These are phyloP conservation scores for Yarrowia bubula DNA, from an alignment of 805 yeast genomes.

Conservation along the genomic window DNA sequence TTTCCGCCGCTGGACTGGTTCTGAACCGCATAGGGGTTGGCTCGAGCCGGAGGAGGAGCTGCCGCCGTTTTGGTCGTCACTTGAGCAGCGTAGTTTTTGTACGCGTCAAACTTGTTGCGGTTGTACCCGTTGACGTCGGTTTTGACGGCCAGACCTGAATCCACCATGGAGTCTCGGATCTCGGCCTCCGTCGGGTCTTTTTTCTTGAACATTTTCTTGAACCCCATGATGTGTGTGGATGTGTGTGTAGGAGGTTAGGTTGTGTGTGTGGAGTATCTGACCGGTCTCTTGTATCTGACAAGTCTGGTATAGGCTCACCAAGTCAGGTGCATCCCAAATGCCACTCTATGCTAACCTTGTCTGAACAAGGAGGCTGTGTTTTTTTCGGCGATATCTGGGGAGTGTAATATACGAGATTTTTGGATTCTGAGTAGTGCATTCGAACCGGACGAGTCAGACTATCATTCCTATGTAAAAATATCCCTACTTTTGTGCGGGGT, in stretches of 20 bases:
- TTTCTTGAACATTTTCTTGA: slow-evolving; percentile 23
- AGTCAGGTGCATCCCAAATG: too few relatives aligned
- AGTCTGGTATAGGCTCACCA: too few relatives aligned
- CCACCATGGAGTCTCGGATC: slow-evolving; percentile 14
- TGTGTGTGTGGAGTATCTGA: too few relatives aligned
- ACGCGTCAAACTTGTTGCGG: slow-evolving; percentile 26
- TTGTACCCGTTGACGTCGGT: slow-evolving; percentile 8
- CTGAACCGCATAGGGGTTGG: slow-evolving; percentile 19
- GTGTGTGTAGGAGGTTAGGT: neutral
- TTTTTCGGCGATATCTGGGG: too few relatives aligned
- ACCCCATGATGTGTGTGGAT: neutral
- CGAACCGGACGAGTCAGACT: too few relatives aligned
- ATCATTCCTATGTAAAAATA: too few relatives aligned
- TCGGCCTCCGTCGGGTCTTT: slow-evolving; percentile 24
- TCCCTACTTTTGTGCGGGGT: too few relatives aligned
- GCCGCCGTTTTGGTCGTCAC: neutral
- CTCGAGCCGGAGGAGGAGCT: neutral
- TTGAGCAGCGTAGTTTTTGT: slow-evolving; percentile 25
- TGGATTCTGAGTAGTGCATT: too few relatives aligned
- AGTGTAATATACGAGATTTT: too few relatives aligned
- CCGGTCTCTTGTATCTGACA: neutral
- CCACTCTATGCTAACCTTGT: too few relatives aligned
- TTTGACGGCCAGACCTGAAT: neutral
- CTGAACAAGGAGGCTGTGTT: too few relatives aligned
- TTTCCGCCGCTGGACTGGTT: neutral